Evolutionary conservation across 2,329 filamentous ascomycete genomes (phyloP).

Genomic region (Ophiostoma tasmaniense): DNA sequence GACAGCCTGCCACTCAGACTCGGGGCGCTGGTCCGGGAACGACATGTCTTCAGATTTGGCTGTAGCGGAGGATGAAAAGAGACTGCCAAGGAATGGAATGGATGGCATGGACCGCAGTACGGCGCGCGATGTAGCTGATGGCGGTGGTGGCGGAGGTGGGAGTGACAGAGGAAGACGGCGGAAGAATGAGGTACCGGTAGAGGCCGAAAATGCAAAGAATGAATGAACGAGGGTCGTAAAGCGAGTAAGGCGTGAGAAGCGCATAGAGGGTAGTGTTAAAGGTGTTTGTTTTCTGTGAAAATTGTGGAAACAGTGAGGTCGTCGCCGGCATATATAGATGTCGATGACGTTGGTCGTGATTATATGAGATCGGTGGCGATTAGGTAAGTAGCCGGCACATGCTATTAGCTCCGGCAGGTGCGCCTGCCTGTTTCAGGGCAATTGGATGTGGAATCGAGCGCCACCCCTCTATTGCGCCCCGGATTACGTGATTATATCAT

Average conservation of each 20-base stretch:
- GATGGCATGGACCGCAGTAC: constrained; percentile 55
- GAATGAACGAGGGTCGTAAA: constrained; percentile 36
- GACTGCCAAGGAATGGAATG: constrained; percentile 67
- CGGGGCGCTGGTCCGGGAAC: constrained; percentile 70
- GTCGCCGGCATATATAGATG: neutral
- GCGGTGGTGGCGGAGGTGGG: constrained; percentile 39
- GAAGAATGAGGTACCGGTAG: constrained; percentile 31
- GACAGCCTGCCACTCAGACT: constrained; percentile 84
- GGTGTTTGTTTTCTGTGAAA: neutral
- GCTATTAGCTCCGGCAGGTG: neutral
- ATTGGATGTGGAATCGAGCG: neutral
- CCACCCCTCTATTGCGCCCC: neutral
- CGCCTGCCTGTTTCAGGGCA: neutral
- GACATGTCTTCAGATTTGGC: constrained; percentile 45
- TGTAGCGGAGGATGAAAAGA: constrained; percentile 58
- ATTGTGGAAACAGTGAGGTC: neutral
- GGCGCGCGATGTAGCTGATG: constrained; percentile 19
- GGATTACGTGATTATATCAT: neutral
- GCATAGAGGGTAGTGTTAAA: constrained; percentile 33
- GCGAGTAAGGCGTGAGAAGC: constrained; percentile 35
- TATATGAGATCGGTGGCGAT: neutral
- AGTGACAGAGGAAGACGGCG: constrained; percentile 37
- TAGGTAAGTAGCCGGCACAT: neutral
- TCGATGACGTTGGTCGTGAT: neutral
- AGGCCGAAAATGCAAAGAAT: constrained; percentile 39